Base-by-base conservation (phyloP, 192 early-diverging fungal genomes). In the Gaertneriomyces sp. region DNA sequence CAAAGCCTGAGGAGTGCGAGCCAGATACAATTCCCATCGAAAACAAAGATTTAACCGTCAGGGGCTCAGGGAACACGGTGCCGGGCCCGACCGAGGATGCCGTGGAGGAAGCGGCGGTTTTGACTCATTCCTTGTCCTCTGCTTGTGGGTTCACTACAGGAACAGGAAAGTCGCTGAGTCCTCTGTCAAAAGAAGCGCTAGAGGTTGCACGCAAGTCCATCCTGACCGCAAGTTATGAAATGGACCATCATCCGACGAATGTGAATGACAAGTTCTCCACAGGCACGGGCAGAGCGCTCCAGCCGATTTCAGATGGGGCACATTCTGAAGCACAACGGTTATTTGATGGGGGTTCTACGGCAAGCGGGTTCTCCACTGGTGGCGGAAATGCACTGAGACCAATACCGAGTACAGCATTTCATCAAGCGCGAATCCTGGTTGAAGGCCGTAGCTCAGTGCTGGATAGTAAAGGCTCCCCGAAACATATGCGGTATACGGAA, bases 191-290 rank as follows among this genome's bases (percentile, higher is more conserved):
- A 0, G 55, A 3, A 33, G 17, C 17, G 16, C 55, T 38, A 16
- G n/a, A 3, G 38, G 38, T 25, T 14, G 55, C 17, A 14, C 2
- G 38, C 44, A 17, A n/a, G 25, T 61, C 60, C 4, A 61, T 42
- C 3, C 5, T 25, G 7, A 51, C 39, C 6, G 9, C 40, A 38
- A 10, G 12, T 46, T 1, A 46, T 12, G 20, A 59, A 16, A 20
- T 19, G 0, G n/a, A 20, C n/a, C 7, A 16, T 16, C 9, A 54
- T 17, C 25, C 20, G 16, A n/a, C 19, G 16, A 17, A n/a, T 17
- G 3, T 42, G 39, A 33, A 54, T 64, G 52, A 17, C n/a, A 44
- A 52, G 5, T 66, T 66, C 44, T 55, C 64, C 7, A 58, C 64
- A 7, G 64, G 64, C n/a, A 12, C 41, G 20, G 64, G 64, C 5